phyloP scores from a whole-genome alignment of 805 yeast genomes.

The Nakazawaea anatomiae region DNA sequence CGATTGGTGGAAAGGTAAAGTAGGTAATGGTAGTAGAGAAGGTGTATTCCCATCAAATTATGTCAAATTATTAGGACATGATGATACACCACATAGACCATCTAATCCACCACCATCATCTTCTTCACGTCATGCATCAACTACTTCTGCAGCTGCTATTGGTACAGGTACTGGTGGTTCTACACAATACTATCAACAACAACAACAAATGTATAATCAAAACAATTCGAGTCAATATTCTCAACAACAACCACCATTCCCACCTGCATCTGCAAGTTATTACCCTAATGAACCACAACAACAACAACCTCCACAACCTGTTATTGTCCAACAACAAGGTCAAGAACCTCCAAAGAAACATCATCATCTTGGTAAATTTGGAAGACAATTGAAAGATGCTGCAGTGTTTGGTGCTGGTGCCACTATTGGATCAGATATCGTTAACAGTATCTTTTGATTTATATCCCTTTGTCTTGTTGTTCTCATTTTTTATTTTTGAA shows the following conservation, averaged over 20 bases:
- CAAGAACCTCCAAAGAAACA: constrained; percentile 25
- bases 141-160: neutral
- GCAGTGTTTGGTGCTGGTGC: constrained; percentile 97
- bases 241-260: constrained; percentile 38
- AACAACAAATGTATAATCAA: constrained; percentile 6
- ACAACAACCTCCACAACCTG: constrained; percentile 8
- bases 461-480: too few relatives aligned
- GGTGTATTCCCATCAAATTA: constrained; percentile 94
- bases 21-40: constrained; percentile 44
- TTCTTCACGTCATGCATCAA: constrained; percentile 18
- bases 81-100: constrained; percentile 4
- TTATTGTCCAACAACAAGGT: constrained; percentile 25
- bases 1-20: constrained; percentile 89
- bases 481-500: too few relatives aligned
- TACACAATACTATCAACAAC: constrained; percentile 9
- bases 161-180: too few relatives aligned
- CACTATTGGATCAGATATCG: constrained; percentile 78
- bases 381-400: constrained; percentile 84
- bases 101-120: constrained; percentile 18
- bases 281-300: constrained; percentile 26
- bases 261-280: constrained; percentile 43
- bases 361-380: constrained; percentile 51
- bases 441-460: constrained; percentile 58
- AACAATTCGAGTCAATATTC: neutral
- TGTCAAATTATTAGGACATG: constrained; percentile 38